phyloP scores from a whole-genome alignment of 306 rosid species.

The Dalbergia cochinchinensis region DNA sequence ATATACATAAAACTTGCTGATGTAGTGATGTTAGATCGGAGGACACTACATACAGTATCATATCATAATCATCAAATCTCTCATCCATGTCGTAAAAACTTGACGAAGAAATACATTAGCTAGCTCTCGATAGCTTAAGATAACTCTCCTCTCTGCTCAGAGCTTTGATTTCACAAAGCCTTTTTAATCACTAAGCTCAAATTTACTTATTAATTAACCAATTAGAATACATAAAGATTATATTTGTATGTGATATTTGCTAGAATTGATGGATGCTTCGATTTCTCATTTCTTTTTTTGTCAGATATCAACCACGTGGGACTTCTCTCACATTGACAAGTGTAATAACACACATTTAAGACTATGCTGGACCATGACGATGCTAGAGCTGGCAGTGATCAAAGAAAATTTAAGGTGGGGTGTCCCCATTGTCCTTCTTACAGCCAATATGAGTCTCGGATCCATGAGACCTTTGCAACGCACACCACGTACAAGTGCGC shows the following conservation, averaged over 20 bases:
- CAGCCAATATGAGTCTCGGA: conserved; percentile 52
- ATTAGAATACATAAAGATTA: no score
- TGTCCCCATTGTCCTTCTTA: conserved; percentile 76
- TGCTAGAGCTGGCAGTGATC: conserved; percentile 80
- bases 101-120: no score
- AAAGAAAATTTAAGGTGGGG: conserved; percentile 65
- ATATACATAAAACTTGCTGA: no score
- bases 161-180: neutral
- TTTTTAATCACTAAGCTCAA: neutral
- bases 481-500: conserved; percentile 44
- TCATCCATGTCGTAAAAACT: no score
- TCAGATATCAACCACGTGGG: conserved; percentile 50
- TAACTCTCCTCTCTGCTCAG: neutral
- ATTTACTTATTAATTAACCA: neutral
- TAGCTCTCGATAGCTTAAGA: no score
- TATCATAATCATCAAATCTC: no score
- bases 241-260: neutral
- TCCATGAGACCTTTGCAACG: conserved; percentile 47
- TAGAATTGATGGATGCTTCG: conserved; percentile 20
- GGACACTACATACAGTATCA: no score
- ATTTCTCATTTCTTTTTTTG: neutral
- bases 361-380: conserved; percentile 70
- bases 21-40: no score
- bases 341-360: conserved; percentile 62
- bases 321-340: conserved; percentile 56